These are phyloP conservation scores for Climacium dendroides DNA, from an alignment of 225 moss, liverwort and hornwort genomes.

Conservation along the genomic window DNA sequence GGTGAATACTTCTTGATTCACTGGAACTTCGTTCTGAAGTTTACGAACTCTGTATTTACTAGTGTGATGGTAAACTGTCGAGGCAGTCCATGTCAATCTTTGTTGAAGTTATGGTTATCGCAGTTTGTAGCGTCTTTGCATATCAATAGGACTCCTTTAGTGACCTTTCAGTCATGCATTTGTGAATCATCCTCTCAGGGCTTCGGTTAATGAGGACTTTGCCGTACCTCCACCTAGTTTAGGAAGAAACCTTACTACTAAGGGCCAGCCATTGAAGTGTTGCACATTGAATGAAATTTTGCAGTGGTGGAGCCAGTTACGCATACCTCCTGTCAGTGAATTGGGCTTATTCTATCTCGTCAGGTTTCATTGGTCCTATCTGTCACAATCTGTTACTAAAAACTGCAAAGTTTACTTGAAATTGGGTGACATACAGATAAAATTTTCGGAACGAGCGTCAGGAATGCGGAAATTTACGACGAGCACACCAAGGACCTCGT, in stretches of 20 bases:
- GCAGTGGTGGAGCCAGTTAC: neutral
- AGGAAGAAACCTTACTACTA: neutral
- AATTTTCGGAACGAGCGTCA: conserved; percentile 54
- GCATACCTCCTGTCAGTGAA: neutral
- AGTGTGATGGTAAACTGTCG: neutral
- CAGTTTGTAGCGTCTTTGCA: neutral
- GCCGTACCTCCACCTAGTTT: neutral
- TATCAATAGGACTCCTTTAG: neutral
- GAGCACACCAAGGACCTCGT: conserved; percentile 66
- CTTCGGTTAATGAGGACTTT: neutral
- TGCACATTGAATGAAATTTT: neutral
- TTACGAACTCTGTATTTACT: neutral
- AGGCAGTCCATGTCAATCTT: neutral
- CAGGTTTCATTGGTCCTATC: neutral
- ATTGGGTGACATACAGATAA: conserved; percentile 41
- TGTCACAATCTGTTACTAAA: neutral
- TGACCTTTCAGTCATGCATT: neutral
- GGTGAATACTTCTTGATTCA: neutral
- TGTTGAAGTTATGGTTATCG: neutral
- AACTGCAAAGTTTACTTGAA: neutral
- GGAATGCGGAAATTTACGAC: conserved; percentile 59
- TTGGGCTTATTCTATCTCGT: neutral
- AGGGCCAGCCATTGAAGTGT: neutral
- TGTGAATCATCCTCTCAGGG: neutral
- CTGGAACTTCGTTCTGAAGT: neutral